Percentiles rank a stretch among this genome's conserved stretches.
These are phyloP conservation scores for Xylariaceae sp. DNA, from an alignment of 2,329 filamentous ascomycete species.

Conservation along the genomic window DNA sequence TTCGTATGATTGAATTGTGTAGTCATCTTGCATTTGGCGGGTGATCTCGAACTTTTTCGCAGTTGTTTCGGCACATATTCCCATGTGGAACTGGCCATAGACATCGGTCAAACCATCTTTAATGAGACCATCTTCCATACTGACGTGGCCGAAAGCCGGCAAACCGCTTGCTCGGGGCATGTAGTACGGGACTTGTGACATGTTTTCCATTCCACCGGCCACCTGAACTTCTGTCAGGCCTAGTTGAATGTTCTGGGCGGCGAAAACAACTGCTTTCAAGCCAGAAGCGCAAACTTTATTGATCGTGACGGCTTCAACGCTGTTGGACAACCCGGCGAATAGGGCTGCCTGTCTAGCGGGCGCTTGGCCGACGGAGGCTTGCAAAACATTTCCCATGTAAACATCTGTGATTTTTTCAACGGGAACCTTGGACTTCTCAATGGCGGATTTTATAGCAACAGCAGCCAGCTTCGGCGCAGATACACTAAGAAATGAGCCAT, in stretches of 20 bases:
- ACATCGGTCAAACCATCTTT: conserved; percentile 95
- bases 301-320: conserved; percentile 82
- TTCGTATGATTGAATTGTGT: conserved; percentile 83
- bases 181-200: conserved; percentile 92
- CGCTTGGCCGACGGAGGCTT: conserved; percentile 77
- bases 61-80: conserved; percentile 90
- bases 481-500: conserved; percentile 79
- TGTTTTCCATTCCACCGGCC: conserved; percentile 97
- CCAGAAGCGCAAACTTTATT: conserved; percentile 98
- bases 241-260: conserved; percentile 90
- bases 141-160: conserved; percentile 80
- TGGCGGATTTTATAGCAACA: conserved; percentile 82
- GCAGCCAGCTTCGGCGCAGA: conserved; percentile 85
- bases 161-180: conserved; percentile 73
- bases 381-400: conserved; percentile 95
- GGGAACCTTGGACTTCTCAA: conserved; percentile 81
- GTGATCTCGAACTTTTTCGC: conserved; percentile 80
- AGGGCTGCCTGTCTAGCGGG: conserved; percentile 87
- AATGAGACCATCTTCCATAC: conserved; percentile 85
- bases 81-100: conserved; percentile 97
- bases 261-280: conserved; percentile 83
- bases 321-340: conserved; percentile 76
- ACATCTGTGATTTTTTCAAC: conserved; percentile 78
- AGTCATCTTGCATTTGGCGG: conserved; percentile 82
- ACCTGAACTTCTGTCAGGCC: conserved; percentile 83